These are phyloP conservation scores for Aspergillus leporis DNA, from an alignment of 495 filamentous ascomycete species.

Conservation along the genomic window DNA sequence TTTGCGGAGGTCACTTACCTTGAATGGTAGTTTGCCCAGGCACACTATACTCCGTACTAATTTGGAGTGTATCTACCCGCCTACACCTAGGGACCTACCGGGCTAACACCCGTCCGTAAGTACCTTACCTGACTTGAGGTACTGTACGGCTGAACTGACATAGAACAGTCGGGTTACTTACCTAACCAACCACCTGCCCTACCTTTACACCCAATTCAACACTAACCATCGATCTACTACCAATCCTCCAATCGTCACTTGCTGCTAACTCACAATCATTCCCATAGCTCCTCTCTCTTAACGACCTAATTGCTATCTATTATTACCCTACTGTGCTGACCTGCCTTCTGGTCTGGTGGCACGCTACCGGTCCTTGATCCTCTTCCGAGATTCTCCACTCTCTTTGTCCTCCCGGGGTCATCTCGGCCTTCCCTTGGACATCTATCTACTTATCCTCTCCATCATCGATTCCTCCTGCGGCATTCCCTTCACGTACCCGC, in stretches of 20 bases:
- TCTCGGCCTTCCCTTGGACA: conserved; percentile 31
- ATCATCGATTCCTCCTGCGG: conserved; percentile 27
- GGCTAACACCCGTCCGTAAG: background rate
- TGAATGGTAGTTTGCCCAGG: too few relatives aligned
- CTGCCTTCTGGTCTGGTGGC: conserved; percentile 2
- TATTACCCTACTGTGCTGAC: background rate
- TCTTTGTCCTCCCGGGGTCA: conserved; percentile 24
- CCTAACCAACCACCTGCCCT: conserved; percentile 5
- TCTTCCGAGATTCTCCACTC: conserved; percentile 29
- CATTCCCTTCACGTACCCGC: conserved; percentile 16
- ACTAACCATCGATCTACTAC: conserved; percentile 1
- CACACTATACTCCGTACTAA: too few relatives aligned
- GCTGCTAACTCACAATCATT: conserved; percentile 1
- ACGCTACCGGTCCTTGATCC: conserved; percentile 16
- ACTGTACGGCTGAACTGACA: background rate
- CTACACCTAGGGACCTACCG: background rate
- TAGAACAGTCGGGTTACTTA: conserved; percentile 1
- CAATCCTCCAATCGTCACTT: conserved; percentile 6
- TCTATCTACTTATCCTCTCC: conserved; percentile 28
- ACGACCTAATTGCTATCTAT: conserved; percentile 5
- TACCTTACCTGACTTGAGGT: background rate
- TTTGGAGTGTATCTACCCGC: background rate
- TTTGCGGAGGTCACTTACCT: background rate
- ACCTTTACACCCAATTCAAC: conserved; percentile 2
- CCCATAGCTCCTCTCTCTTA: background rate